phyloP scores from a whole-genome alignment of 192 early-diverging fungal species.

The Fimicolochytrium jonesii region DNA sequence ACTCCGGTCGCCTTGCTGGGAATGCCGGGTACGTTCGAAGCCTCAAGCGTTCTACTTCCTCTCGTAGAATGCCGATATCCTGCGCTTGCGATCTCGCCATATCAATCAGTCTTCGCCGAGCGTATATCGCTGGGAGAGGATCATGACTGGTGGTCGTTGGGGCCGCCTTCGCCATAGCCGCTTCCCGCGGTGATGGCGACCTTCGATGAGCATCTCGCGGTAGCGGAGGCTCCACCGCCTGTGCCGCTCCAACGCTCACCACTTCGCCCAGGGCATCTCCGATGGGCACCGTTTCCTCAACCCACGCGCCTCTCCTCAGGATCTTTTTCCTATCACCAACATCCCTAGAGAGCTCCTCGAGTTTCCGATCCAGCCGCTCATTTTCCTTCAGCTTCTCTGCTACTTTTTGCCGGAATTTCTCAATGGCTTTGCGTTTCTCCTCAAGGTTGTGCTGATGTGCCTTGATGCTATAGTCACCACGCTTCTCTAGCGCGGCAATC shows the following conservation, averaged over 20 bases:
- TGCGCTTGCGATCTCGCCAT: conserved; percentile 59
- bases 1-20: conserved; percentile 30
- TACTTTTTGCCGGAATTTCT: conserved; percentile 36
- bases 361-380: conserved; percentile 28
- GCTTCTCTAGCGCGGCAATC: conserved; percentile 48
- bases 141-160: too few species aligned
- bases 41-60: conserved; percentile 53
- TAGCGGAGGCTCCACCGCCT: not conserved
- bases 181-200: too few species aligned
- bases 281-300: not conserved
- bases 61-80: conserved; percentile 54
- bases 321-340: conserved; percentile 45
- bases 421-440: conserved; percentile 27
- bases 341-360: conserved; percentile 27
- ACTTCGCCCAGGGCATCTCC: not conserved
- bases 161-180: too few species aligned
- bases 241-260: not conserved
- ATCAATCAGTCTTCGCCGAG: conserved; percentile 46
- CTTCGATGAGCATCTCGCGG: conserved; percentile 1
- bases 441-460: conserved; percentile 49
- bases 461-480: conserved; percentile 43
- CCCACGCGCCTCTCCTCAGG: conserved; percentile 7
- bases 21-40: conserved; percentile 60
- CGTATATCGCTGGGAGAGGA: conserved; percentile 43
- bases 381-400: conserved; percentile 46